Conservation (phyloP, 495 filamentous ascomycete species). For the Neurospora discreta region DNA sequence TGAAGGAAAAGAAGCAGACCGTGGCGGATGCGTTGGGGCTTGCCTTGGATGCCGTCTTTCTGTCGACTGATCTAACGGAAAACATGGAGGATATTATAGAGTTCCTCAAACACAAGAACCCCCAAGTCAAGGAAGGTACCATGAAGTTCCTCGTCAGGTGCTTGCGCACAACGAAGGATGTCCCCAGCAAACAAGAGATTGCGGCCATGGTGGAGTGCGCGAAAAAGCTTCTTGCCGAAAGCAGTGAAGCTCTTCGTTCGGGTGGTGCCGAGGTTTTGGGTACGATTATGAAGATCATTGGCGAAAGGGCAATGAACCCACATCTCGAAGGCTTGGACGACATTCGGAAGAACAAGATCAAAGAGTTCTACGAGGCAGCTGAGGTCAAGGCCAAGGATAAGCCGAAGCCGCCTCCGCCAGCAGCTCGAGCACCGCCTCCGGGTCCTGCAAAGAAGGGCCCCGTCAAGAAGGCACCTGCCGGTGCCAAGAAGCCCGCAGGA, state of each 20-base stretch:
- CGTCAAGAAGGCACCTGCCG: slow-evolving; percentile 31
- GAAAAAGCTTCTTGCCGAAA: slow-evolving; percentile 83
- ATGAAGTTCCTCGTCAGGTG: slow-evolving; percentile 84
- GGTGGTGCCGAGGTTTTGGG: slow-evolving; percentile 87
- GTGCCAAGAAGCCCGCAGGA: slow-evolving; percentile 27
- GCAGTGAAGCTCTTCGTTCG: slow-evolving; percentile 69
- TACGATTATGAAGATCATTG: slow-evolving; percentile 97
- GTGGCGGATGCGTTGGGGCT: slow-evolving; percentile 79
- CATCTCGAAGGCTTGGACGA: slow-evolving; percentile 94
- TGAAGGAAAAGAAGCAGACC: slow-evolving; percentile 92
- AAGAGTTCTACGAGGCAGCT: slow-evolving; percentile 84
- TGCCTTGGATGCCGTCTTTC: slow-evolving; percentile 80
- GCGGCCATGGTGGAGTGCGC: slow-evolving; percentile 75
- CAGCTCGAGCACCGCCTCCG: slow-evolving; percentile 48
- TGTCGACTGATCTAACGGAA: slow-evolving; percentile 65
- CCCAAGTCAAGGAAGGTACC: slow-evolving; percentile 89
- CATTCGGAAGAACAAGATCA: slow-evolving; percentile 90
- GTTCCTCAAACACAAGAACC: slow-evolving; percentile 87
- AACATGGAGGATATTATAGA: slow-evolving; percentile 82
- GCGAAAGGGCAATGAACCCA: slow-evolving; percentile 90
- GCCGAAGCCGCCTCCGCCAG: slow-evolving; percentile 67
- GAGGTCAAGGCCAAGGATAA: slow-evolving; percentile 97
- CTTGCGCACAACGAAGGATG: slow-evolving; percentile 70
- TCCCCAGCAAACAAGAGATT: slow-evolving; percentile 72
- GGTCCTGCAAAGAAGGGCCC: slow-evolving; percentile 32